Evolutionary conservation across 2,329 filamentous ascomycete genomes (phyloP).

Genomic region (Plenodomus tracheiphilus): DNA sequence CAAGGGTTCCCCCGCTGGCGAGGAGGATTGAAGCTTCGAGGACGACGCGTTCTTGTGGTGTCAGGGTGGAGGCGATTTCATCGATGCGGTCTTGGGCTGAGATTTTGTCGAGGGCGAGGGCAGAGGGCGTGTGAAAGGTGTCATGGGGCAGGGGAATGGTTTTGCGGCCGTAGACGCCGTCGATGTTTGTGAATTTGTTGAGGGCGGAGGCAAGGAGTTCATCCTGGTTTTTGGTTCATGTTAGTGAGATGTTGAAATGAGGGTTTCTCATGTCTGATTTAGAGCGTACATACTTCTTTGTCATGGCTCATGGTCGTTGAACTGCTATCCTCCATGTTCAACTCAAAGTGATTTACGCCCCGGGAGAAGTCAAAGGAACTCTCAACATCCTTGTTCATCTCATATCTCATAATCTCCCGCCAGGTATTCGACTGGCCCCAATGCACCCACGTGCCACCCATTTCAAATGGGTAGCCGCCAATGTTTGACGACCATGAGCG

Average conservation of each 20-base stretch:
- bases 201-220: conserved; percentile 29
- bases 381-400: conserved; percentile 38
- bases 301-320: conserved; percentile 47
- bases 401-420: conserved; percentile 52
- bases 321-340: conserved; percentile 36
- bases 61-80: conserved; percentile 46
- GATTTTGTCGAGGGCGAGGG: conserved; percentile 10
- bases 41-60: conserved; percentile 46
- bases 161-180: conserved; percentile 45
- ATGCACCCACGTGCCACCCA: conserved; percentile 50
- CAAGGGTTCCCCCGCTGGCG: conserved; percentile 49
- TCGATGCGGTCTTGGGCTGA: conserved; percentile 50
- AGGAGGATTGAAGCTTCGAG: conserved; percentile 50
- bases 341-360: conserved; percentile 49
- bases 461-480: conserved; percentile 41
- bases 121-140: conserved; percentile 17
- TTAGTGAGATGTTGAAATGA: too few relatives aligned
- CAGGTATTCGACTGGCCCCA: conserved; percentile 24
- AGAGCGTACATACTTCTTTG: conserved; percentile 45
- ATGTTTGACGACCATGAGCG: conserved; percentile 48
- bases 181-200: conserved; percentile 53
- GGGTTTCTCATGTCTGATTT: too few relatives aligned
- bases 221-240: conserved; percentile 20
- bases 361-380: conserved; percentile 48
- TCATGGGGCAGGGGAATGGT: conserved; percentile 49